phyloP scores from a whole-genome alignment of 169 alveolate genomes.

The Cryptosporidium sp. region DNA sequence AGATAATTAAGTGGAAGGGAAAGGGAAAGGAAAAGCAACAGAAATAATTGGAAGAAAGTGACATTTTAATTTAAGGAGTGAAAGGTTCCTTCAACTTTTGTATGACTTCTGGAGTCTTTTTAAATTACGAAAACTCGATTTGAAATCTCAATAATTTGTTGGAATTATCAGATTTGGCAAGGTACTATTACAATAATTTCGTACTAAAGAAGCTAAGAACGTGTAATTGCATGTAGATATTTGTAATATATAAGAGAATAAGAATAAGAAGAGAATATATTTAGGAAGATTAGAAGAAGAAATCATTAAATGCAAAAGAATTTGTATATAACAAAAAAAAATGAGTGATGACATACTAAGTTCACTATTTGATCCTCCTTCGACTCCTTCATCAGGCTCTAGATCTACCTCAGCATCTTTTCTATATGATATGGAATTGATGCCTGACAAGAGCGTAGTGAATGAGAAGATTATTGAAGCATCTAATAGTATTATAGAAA shows the following conservation, averaged over 20 bases:
- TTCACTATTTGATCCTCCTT: slow-evolving; percentile 19
- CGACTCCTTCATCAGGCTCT: slow-evolving; percentile 2
- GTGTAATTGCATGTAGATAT: too few species aligned
- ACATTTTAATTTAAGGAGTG: neutral
- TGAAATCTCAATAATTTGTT: neutral
- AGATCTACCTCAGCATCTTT: slow-evolving; percentile 3
- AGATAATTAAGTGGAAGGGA: neutral
- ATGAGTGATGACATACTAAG: slow-evolving; percentile 24
- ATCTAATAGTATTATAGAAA: neutral
- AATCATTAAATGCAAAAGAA: neutral
- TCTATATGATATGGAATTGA: neutral
- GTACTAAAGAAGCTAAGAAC: neutral
- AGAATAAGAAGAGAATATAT: neutral
- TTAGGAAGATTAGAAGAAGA: neutral
- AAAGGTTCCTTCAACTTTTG: neutral
- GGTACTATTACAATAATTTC: neutral
- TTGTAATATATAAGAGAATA: neutral
- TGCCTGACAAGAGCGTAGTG: neutral
- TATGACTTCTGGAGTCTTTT: neutral
- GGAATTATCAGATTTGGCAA: neutral
- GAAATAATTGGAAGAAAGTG: neutral
- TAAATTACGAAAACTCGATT: neutral
- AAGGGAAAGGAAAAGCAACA: neutral
- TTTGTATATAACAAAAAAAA: neutral
- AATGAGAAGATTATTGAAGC: neutral